phyloP scores from a whole-genome alignment of 768 basidiomycete species.

The Agrocybe chaxingu region DNA sequence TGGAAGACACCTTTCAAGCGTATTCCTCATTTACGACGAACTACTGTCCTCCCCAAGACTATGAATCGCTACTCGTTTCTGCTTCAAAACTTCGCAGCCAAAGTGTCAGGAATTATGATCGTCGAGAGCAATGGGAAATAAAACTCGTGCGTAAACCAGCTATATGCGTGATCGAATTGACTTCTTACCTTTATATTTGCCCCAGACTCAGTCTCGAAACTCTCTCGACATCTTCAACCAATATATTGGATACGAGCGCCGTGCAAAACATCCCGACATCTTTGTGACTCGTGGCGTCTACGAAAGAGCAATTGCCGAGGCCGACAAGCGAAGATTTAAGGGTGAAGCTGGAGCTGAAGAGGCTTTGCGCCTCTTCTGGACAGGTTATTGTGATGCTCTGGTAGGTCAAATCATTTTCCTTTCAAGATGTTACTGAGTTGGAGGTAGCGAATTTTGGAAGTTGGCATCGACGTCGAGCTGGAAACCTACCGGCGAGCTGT shows the following conservation, averaged over 20 bases:
- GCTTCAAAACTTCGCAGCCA: constrained; percentile 72
- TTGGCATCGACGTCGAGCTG: constrained; percentile 38
- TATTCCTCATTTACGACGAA: constrained; percentile 90
- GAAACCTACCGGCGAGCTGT: constrained; percentile 52
- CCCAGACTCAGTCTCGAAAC: constrained; percentile 31
- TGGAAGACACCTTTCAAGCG: constrained; percentile 76
- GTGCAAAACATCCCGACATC: constrained; percentile 54
- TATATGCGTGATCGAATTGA: background rate
- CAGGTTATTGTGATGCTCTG: constrained; percentile 65
- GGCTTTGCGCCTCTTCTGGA: constrained; percentile 66
- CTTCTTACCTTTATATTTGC: background rate
- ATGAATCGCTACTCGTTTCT: constrained; percentile 70
- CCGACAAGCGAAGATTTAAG: constrained; percentile 53
- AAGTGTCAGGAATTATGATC: constrained; percentile 57
- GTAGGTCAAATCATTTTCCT: constrained; percentile 34
- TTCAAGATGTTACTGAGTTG: background rate
- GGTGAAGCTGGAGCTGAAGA: constrained; percentile 58
- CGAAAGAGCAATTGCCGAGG: constrained; percentile 75
- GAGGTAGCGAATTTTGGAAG: constrained; percentile 44
- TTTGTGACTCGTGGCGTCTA: constrained; percentile 57
- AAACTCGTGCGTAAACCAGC: constrained; percentile 44
- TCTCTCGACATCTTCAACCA: constrained; percentile 61
- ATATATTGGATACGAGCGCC: constrained; percentile 63
- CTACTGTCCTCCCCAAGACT: constrained; percentile 68
- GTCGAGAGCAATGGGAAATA: constrained; percentile 61